phyloP scores from a whole-genome alignment of 2,329 filamentous ascomycete genomes.

The Huntiella savannae region DNA sequence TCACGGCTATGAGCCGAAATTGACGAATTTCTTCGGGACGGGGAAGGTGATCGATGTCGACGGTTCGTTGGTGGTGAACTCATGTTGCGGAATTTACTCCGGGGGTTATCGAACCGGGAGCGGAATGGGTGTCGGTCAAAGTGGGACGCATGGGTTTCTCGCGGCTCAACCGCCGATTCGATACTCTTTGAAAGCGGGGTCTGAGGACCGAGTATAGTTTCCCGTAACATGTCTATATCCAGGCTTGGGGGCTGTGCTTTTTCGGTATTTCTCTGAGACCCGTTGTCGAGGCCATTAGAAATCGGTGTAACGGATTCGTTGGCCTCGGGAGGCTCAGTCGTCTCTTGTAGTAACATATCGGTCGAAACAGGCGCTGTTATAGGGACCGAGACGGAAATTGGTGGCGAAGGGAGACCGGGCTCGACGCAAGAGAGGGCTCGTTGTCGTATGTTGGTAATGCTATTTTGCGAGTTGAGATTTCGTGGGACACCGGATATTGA shows the following conservation, averaged over 20 bases:
- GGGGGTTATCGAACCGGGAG: slow-evolving; percentile 1
- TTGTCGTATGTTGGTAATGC: no score
- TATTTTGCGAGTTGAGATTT: no score
- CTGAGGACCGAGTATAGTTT: neutral
- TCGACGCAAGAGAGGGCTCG: no score
- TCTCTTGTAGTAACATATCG: neutral
- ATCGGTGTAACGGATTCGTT: no score
- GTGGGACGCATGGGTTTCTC: neutral
- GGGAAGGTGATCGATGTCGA: slow-evolving; percentile 4
- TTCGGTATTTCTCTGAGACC: no score
- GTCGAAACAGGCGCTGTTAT: neutral
- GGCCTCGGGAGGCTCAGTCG: no score
- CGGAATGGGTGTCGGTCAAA: neutral
- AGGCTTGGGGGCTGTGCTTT: neutral
- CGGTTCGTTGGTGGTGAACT: slow-evolving; percentile 8
- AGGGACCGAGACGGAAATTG: neutral
- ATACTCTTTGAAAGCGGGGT: neutral
- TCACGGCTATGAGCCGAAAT: neutral
- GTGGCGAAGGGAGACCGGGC: neutral
- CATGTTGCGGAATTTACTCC: slow-evolving; percentile 6
- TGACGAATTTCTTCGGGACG: neutral
- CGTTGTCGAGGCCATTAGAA: no score
- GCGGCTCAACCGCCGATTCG: neutral
- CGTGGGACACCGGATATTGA: no score
- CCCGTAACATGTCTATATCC: neutral